These are phyloP conservation scores for Nitzschia sp. DNA, from an alignment of 108 stramenopile genomes.

Conservation along the genomic window DNA sequence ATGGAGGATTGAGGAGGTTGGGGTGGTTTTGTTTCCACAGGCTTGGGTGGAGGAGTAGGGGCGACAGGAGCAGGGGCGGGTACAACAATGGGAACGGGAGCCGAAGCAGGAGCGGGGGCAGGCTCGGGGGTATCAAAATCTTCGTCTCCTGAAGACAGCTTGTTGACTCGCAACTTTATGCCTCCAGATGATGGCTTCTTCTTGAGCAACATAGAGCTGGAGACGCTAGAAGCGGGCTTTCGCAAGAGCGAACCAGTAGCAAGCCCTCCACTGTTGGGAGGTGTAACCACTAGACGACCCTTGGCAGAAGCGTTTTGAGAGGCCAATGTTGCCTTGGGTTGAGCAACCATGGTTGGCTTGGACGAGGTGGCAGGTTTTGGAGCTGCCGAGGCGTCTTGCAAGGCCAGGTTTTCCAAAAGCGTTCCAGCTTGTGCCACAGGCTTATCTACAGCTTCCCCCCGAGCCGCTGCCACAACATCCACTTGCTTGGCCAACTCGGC, in stretches of 20 bases:
- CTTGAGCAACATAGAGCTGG: conserved; percentile 55
- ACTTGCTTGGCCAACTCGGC: conserved; percentile 71
- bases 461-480: conserved; percentile 50
- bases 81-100: conserved; percentile 20
- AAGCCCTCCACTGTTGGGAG: conserved; percentile 53
- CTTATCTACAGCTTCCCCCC: conserved; percentile 53
- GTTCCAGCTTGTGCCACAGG: conserved; percentile 23
- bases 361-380: conserved; percentile 43
- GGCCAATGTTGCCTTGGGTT: conserved; percentile 70
- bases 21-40: conserved; percentile 25
- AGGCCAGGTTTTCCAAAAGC: conserved; percentile 63
- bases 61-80: conserved; percentile 26
- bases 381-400: conserved; percentile 49
- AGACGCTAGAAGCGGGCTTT: conserved; percentile 55
- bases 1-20: conserved; percentile 51
- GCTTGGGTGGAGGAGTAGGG: conserved; percentile 31
- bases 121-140: conserved; percentile 63
- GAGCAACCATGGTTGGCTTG: conserved; percentile 37
- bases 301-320: conserved; percentile 59
- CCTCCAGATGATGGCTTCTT: conserved; percentile 51
- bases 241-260: conserved; percentile 47
- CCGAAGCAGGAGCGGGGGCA: conserved; percentile 47
- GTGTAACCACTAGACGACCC: conserved; percentile 62
- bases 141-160: conserved; percentile 39
- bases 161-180: conserved; percentile 69